Evolutionary conservation across 495 filamentous ascomycete species (phyloP), one percentile per base, ranked within the genome.

Genomic region (Hypomontagnella monticulosa): DNA sequence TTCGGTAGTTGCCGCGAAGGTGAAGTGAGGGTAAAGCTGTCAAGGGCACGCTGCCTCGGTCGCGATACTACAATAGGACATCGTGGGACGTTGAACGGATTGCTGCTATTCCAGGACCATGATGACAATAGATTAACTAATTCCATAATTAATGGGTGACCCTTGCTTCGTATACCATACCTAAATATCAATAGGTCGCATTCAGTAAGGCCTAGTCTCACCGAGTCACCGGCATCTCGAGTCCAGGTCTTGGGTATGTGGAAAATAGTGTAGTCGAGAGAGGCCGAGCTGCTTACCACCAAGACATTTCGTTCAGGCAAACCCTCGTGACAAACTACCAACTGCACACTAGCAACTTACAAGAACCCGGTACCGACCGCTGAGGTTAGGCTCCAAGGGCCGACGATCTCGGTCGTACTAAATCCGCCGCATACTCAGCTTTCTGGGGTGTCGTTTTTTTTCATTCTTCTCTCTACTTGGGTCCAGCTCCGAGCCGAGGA

Each of bases 351-450:
- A 57, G 40, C 41, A 61, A 61, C 57, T 42, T 67, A 57, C 47
- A 37, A 41, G 48, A 40, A 52, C 41, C 54, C 42, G 48, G 58
- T 54, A 62, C 64, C 64, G 64, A 46, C 34, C 37, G n/a, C 40
- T 53, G 11, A 40, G 40, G 46, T 61, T 50, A 58, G 58, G 55
- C 10, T 40, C 61, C 20, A 58, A 52, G 61, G 34, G 0, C 47
- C 44, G 61, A 47, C 37, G 61, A 62, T 66, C 67, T 70, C 67
- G 61, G 67, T 60, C 46, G 67, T 62, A 66, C 67, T 70, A 69
- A 64, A 69, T 69, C 54, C 38, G 48, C 66, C 60, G 66, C 50
- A 15, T 50, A 56, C 20, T 44, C 30, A 12, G 1, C 27, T 14
- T 14, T 48, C 40, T 19, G 52, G 12, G 46, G 15, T 27, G 23